Conservation (phyloP, 2,329 filamentous ascomycete species). For the Beauveria rudraprayagi region DNA sequence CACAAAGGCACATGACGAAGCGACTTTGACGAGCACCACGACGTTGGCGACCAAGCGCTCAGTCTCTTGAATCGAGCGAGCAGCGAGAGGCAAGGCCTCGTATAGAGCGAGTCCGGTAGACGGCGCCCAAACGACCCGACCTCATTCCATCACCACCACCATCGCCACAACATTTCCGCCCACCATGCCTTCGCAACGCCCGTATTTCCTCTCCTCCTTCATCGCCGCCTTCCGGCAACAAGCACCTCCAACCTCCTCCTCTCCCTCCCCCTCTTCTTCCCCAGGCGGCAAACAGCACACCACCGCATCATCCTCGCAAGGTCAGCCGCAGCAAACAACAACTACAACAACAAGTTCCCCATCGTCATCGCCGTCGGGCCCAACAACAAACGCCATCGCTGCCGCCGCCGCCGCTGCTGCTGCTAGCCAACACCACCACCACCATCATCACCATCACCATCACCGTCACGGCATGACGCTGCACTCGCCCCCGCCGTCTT, state of each 20-base stretch:
- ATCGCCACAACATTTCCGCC: not conserved
- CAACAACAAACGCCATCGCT: not conserved
- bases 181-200: conserved; percentile 44
- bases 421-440: conserved; percentile 7
- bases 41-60: not conserved
- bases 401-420: not conserved
- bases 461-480: conserved; percentile 19
- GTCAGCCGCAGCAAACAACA: conserved; percentile 3
- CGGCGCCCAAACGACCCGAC: not conserved
- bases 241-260: conserved; percentile 27
- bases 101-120: too few relatives aligned
- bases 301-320: conserved; percentile 13
- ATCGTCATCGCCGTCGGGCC: not conserved
- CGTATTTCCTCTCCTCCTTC: conserved; percentile 49
- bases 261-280: not conserved
- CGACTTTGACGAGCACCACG: not conserved
- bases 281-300: conserved; percentile 18
- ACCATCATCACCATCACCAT: not conserved
- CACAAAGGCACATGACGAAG: not conserved
- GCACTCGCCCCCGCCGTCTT: conserved; percentile 16
- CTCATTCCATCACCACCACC: not conserved
- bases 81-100: not conserved
- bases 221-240: conserved; percentile 47
- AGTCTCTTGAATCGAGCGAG: not conserved
- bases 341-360: not conserved